Conservation (phyloP, 345 rosid species). For the Euphorbia lathyris region DNA sequence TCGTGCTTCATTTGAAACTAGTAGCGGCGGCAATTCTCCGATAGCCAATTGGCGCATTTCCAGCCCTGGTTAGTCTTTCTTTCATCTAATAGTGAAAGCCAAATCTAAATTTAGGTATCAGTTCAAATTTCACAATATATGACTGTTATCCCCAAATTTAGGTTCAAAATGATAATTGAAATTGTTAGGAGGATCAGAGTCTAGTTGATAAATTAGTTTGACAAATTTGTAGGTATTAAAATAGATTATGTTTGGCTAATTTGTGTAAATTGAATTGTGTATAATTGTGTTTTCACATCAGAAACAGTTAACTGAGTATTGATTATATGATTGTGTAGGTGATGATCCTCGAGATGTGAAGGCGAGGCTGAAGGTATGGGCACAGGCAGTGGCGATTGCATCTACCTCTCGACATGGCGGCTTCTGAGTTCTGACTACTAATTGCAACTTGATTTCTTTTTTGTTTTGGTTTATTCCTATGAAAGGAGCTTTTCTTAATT, state of each 20-base stretch:
- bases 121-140: too few species aligned
- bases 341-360: conserved; percentile 93
- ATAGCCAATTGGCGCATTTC: conserved; percentile 84
- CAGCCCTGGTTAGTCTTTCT: conserved; percentile 62
- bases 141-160: too few species aligned
- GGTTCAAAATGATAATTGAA: too few species aligned
- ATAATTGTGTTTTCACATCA: conserved; percentile 1
- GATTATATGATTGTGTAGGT: conserved; percentile 42
- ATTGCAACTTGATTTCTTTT: background rate
- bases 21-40: conserved; percentile 91
- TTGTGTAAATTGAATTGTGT: background rate
- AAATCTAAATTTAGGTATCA: too few species aligned
- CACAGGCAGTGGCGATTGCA: conserved; percentile 85
- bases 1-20: conserved; percentile 55
- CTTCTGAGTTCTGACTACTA: conserved; percentile 20
- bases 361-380: conserved; percentile 94
- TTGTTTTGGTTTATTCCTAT: background rate
- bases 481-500: background rate
- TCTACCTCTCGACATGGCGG: conserved; percentile 47
- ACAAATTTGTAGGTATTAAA: too few species aligned
- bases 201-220: too few species aligned
- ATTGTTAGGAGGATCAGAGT: too few species aligned
- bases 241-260: too few species aligned
- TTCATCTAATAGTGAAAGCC: too few species aligned
- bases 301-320: background rate